Conservation (phyloP, 2,329 filamentous ascomycete species). For the Fusarium sp. region DNA sequence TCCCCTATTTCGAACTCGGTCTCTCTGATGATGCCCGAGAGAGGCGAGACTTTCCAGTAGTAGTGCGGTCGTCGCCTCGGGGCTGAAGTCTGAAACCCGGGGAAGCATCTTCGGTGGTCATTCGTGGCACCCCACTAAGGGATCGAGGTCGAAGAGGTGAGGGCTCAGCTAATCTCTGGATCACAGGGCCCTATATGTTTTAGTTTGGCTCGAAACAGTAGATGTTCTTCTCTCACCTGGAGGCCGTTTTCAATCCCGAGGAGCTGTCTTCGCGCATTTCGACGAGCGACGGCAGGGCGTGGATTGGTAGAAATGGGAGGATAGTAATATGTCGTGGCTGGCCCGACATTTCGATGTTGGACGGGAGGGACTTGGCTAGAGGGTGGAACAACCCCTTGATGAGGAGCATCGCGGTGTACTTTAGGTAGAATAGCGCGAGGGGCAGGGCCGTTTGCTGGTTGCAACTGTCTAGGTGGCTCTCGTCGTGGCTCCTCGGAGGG, state of each 20-base stretch:
- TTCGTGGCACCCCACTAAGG: not conserved
- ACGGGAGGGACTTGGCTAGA: not conserved
- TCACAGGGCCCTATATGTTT: slow-evolving; percentile 1
- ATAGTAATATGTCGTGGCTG: not conserved
- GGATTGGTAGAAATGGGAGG: not conserved
- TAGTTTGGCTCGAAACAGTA: not conserved
- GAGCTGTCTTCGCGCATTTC: not conserved
- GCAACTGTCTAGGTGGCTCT: not conserved
- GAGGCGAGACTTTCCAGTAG: not conserved
- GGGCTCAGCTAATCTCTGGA: not conserved
- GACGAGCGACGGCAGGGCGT: not conserved
- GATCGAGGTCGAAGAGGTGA: slow-evolving; percentile 4
- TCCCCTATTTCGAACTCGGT: slow-evolving; percentile 3
- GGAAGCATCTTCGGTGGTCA: not conserved
- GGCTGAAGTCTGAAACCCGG: slow-evolving; percentile 13
- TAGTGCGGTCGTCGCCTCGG: not conserved
- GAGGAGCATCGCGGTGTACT: not conserved
- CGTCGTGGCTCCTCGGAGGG: slow-evolving; percentile 33
- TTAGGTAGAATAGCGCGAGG: slow-evolving; percentile 1
- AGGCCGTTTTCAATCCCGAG: not conserved
- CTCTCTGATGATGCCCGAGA: slow-evolving; percentile 10
- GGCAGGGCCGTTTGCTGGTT: slow-evolving; percentile 23
- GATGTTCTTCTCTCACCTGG: not conserved
- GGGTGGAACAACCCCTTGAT: not conserved
- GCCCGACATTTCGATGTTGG: not conserved